Base-by-base conservation (phyloP, 352 stramenopile species). In the Phytopythium boreale region DNA sequence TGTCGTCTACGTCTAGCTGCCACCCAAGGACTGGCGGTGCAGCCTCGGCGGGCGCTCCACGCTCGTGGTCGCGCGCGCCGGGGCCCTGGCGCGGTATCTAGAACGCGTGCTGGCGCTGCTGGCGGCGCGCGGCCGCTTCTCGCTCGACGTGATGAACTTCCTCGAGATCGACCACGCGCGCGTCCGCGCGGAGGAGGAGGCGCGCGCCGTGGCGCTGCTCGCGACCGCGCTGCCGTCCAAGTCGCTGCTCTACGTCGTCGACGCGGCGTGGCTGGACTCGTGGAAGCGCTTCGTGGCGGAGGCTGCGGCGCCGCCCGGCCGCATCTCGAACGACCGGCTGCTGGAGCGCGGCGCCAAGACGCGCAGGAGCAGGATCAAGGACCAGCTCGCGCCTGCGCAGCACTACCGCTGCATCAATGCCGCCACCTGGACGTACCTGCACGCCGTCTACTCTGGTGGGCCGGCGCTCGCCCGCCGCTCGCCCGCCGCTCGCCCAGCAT, bases 391-490 rank as follows among this genome's bases (percentile, higher is more conserved):
- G 19, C 57, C 58, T 19, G 68, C 62, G 17, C 53, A 53, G 7
- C 65, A 88, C 62, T 92, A 92, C 67, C 80, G 82, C 12, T 87
- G 79, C 61, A 62, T 92, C 19, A 87, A 88, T 52, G 68, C 70
- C 24, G 66, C 64, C 36, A 80, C 77, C 62, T 92, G 82, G 80
- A 58, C 71, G 62, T 88, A 80, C 36, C 69, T 86, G 47, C 36
- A 61, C 17, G 36, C 66, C 3, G 71, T 88, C 36, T 89, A 92
- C 64, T 68, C 78, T 4, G 78, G 80, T 17, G 80, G 78, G 0
- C 80, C 82, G 1, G 59, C 71, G 15, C 71, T 92, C 17, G 64
- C 76, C 10, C 80, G 82, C 22, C 76, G 72, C 61, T 70, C 68
- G 0, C 63, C 10, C 80, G 82, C 22, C 76, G 72, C 61, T 70